Conservation (phyloP, 768 basidiomycete genomes). For the Tricholoma sp. region DNA sequence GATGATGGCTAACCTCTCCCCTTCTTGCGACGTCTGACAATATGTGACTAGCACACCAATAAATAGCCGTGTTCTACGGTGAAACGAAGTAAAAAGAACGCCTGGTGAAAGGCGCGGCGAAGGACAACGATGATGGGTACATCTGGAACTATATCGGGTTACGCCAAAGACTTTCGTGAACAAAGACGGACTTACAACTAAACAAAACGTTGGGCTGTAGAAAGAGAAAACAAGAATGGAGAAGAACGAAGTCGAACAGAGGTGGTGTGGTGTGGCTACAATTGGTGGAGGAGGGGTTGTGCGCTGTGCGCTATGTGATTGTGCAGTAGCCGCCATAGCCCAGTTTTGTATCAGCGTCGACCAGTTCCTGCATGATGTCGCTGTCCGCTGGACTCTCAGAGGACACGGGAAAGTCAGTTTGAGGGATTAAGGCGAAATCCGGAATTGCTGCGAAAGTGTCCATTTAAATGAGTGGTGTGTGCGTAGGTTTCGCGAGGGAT, state of each 20-base stretch:
- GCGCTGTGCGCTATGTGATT: constrained; percentile 2
- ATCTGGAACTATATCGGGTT: neutral
- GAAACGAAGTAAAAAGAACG: neutral
- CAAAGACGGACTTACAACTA: neutral
- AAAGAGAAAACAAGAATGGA: neutral
- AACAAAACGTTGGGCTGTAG: neutral
- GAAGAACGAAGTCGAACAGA: neutral
- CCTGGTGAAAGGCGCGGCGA: neutral
- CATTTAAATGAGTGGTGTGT: neutral
- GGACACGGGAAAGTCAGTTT: neutral
- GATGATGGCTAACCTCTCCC: neutral
- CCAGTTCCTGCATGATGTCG: constrained; percentile 10
- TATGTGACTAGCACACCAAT: neutral
- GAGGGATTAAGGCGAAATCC: neutral
- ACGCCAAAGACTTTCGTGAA: neutral
- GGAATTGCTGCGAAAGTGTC: neutral
- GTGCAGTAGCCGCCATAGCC: constrained; percentile 10
- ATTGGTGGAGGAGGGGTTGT: neutral
- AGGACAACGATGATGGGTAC: neutral
- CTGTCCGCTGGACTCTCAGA: neutral
- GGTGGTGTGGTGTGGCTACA: neutral
- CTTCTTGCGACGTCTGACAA: neutral
- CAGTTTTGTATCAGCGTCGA: constrained; percentile 5
- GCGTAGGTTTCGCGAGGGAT: neutral
- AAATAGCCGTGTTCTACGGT: neutral